Conservation (phyloP, 345 rosid genomes). For the Melaleuca quinquenervia region DNA sequence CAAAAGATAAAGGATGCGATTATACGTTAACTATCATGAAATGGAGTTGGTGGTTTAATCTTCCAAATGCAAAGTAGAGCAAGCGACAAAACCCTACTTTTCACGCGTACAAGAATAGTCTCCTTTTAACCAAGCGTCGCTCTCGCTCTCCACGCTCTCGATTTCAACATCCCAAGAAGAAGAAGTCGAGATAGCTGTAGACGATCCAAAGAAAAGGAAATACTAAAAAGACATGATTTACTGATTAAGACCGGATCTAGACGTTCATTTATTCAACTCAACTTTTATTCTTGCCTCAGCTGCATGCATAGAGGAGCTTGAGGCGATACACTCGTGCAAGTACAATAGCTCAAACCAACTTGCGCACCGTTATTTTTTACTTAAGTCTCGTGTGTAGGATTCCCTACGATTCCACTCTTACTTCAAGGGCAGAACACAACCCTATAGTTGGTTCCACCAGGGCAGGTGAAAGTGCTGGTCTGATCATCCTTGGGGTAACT, state of each 20-base stretch:
- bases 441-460: constrained; percentile 11
- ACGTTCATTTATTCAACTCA: not conserved
- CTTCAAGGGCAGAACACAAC: constrained; percentile 20
- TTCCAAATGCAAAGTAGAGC: not conserved
- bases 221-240: not conserved
- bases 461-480: constrained; percentile 18
- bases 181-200: not conserved
- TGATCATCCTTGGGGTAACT: constrained; percentile 15
- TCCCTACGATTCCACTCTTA: not conserved
- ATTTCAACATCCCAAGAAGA: not conserved
- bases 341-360: not conserved
- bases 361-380: not conserved
- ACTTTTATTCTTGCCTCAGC: not conserved
- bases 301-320: not conserved
- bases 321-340: not conserved
- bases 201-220: not conserved
- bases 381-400: not conserved
- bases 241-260: not conserved
- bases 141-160: not conserved
- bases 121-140: not conserved
- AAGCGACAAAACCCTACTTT: not conserved
- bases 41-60: not conserved
- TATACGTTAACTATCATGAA: not conserved
- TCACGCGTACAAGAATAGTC: not conserved
- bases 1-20: not conserved